Evolutionary conservation across 129 eudicot genomes (phyloP).

Genomic region (Flaveria sonorensis): DNA sequence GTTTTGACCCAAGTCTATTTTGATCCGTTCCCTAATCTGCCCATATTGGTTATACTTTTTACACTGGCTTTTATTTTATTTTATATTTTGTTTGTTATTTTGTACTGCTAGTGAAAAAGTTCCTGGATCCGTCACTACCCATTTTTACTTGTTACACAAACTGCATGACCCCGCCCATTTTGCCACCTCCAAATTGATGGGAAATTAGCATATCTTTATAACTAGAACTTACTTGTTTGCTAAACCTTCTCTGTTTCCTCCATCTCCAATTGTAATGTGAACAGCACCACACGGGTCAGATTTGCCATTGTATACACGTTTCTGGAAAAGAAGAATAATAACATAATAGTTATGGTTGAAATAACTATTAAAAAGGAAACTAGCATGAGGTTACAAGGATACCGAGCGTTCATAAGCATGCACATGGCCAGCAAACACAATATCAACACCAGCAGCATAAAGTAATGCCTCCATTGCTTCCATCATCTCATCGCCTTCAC

Average conservation of each 20-base stretch:
- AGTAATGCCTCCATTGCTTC: constrained; percentile 80
- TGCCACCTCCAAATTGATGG: too few relatives aligned
- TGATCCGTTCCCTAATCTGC: too few relatives aligned
- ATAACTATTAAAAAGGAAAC: neutral
- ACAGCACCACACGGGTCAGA: constrained; percentile 88
- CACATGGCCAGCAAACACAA: constrained; percentile 88
- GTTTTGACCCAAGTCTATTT: too few relatives aligned
- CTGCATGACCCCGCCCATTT: neutral
- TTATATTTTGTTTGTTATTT: too few relatives aligned
- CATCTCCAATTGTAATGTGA: constrained; percentile 94
- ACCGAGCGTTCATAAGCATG: constrained; percentile 99
- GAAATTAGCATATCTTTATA: neutral
- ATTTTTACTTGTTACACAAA: neutral
- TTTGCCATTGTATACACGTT: constrained; percentile 72
- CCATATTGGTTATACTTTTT: too few relatives aligned
- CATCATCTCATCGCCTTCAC: constrained; percentile 91
- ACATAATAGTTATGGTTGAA: neutral
- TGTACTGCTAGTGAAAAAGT: too few relatives aligned
- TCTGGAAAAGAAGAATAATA: constrained; percentile 42
- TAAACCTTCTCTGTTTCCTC: constrained; percentile 94
- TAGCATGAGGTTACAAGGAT: constrained; percentile 26
- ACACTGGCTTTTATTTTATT: too few relatives aligned
- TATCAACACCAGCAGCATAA: constrained; percentile 90
- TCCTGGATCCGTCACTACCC: too few relatives aligned
- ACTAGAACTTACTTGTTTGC: constrained; percentile 56